phyloP scores from a whole-genome alignment of 2,329 filamentous ascomycete genomes.

The Sporothrix humicola region DNA sequence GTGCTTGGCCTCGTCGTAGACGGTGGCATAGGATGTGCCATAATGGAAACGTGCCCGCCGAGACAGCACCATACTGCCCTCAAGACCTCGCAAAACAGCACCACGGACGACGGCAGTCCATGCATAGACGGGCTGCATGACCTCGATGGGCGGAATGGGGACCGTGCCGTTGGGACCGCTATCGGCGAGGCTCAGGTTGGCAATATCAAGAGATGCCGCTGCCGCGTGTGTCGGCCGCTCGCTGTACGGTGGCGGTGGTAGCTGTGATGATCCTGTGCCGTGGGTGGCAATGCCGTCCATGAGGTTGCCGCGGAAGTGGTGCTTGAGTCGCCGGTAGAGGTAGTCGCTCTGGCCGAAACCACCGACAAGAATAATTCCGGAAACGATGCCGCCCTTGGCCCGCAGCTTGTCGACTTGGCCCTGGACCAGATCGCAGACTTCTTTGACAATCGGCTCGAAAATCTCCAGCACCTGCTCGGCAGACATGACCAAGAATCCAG shows the following conservation, averaged over 20 bases:
- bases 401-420: conserved; percentile 70
- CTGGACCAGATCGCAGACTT: conserved; percentile 70
- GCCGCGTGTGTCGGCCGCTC: conserved; percentile 71
- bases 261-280: not conserved
- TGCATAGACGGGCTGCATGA: conserved; percentile 81
- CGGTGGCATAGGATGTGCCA: conserved; percentile 79
- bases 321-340: conserved; percentile 72
- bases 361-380: conserved; percentile 80
- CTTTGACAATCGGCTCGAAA: conserved; percentile 75
- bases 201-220: conserved; percentile 26
- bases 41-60: conserved; percentile 77
- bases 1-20: conserved; percentile 78
- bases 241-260: conserved; percentile 66
- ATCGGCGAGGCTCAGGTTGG: not conserved
- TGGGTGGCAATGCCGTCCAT: conserved; percentile 11
- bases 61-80: conserved; percentile 80
- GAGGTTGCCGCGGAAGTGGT: conserved; percentile 63
- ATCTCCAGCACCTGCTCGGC: conserved; percentile 73
- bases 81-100: conserved; percentile 74
- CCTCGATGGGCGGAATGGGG: conserved; percentile 63
- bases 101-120: conserved; percentile 83
- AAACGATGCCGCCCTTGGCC: conserved; percentile 65
- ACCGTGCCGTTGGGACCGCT: not conserved
- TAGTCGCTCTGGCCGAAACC: conserved; percentile 83
- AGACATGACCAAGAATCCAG: conserved; percentile 75